Base-by-base conservation (phyloP, 177 flowering plant genomes). In the Telopea speciosissima region DNA sequence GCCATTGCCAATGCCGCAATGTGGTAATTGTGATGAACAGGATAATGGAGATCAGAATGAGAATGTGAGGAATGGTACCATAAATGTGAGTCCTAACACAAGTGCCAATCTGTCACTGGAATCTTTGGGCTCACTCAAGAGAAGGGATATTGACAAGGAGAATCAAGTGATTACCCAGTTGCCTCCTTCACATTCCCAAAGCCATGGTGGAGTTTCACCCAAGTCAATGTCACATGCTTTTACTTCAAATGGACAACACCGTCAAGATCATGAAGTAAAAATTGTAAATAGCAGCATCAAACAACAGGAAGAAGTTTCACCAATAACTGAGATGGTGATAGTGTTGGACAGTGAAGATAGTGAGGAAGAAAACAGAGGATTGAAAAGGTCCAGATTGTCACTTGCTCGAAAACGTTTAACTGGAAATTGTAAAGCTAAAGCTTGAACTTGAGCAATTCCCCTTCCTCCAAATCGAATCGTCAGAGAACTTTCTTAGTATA, bases 341-440 rank as follows among this genome's bases (percentile, higher is more conserved):
- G 92, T 92, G 67, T 75, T 89, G 75, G 97, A 90, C 73, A 92
- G 97, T 75, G 96, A 92, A 75, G 94, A 87, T 40, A 91, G 94
- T 66, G 96, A 92, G 31, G 90, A 89, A 36, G 92, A 87, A 67
- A 69, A 8, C 25, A 67, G 65, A 19, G 70, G 42, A 58, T 64
- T 64, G 16, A 68, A 33, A 28, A 87, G 83, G 76, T 76, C 80
- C 21, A 85, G 80, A 45, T 60, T 82, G 72, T 78, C 80, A 26
- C 71, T 84, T 13, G 70, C 75, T 21, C 66, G 86, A 33, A 85
- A 76, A 73, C 82, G 79, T 66, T 33, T 77, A 52, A 62, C 69
- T 13, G 76, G 81, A 44, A 84, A 80, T 72, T 63, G 80, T 62
- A 80, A 72, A 69, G 71, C 68, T 36, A 74, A 72, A 73, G 44